These are phyloP conservation scores for Sporothrix protearum DNA, from an alignment of 2,329 filamentous ascomycete species.

Conservation along the genomic window DNA sequence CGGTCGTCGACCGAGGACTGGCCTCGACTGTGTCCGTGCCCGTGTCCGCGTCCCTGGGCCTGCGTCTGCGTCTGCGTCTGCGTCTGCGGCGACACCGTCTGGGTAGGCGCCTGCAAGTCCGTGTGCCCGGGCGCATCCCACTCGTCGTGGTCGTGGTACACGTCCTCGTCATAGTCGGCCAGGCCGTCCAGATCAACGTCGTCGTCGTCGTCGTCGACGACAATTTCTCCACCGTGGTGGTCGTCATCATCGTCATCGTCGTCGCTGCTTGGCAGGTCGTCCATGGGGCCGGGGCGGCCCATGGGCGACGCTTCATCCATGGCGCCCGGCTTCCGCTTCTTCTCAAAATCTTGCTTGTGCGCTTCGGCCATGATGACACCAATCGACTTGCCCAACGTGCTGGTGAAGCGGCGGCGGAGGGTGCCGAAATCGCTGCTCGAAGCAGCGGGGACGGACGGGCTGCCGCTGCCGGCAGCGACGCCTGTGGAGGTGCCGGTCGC, in stretches of 20 bases:
- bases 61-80: neutral
- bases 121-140: neutral
- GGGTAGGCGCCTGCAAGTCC: neutral
- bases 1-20: conserved; percentile 3
- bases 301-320: conserved; percentile 9
- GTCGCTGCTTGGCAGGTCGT: conserved; percentile 26
- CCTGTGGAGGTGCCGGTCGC: neutral
- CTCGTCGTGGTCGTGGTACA: neutral
- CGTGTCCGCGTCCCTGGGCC: too few relatives aligned
- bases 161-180: conserved; percentile 11
- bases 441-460: neutral
- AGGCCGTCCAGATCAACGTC: conserved; percentile 25
- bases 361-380: conserved; percentile 70
- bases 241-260: conserved; percentile 23
- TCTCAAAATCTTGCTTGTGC: conserved; percentile 88
- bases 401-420: conserved; percentile 35
- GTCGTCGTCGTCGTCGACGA: conserved; percentile 1
- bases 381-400: conserved; percentile 40
- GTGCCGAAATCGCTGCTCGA: conserved; percentile 22
- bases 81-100: neutral
- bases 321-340: conserved; percentile 53
- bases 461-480: neutral
- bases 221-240: conserved; percentile 2
- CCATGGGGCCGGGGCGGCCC: conserved; percentile 5
- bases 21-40: neutral